Percentiles rank a stretch among this genome's conserved stretches.
Evolutionary conservation across 495 filamentous ascomycete species (phyloP).

Genomic region (Monascus purpureus): DNA sequence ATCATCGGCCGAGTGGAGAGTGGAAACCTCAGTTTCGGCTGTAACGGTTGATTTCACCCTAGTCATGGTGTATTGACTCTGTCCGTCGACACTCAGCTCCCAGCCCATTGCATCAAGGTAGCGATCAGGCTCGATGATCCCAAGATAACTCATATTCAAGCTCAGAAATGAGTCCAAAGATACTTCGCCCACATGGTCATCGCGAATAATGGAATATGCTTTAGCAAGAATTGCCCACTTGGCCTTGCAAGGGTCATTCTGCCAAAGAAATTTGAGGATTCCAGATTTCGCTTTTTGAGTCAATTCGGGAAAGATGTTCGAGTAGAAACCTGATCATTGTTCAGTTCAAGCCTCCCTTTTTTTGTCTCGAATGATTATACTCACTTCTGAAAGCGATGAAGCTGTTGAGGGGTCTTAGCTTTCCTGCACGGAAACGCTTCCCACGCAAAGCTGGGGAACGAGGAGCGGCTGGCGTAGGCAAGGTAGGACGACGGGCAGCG

Average conservation of each 20-base stretch:
- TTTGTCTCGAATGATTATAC: slow-evolving; percentile 3
- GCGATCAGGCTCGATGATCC: slow-evolving; percentile 17
- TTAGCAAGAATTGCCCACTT: slow-evolving; percentile 36
- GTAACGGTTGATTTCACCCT: slow-evolving; percentile 3
- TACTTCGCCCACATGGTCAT: slow-evolving; percentile 22
- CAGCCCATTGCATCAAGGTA: slow-evolving; percentile 32
- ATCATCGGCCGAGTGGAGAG: slow-evolving; percentile 21
- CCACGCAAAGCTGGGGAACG: slow-evolving; percentile 3
- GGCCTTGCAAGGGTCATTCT: slow-evolving; percentile 26
- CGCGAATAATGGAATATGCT: slow-evolving; percentile 36
- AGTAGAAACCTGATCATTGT: slow-evolving; percentile 23
- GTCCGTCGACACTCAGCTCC: slow-evolving; percentile 10
- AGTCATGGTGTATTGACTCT: slow-evolving; percentile 8
- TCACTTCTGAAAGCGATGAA: slow-evolving; percentile 37
- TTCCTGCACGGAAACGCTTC: slow-evolving; percentile 3
- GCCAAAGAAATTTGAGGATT: slow-evolving; percentile 28
- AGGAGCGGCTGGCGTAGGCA: background rate
- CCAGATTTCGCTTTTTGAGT: slow-evolving; percentile 32
- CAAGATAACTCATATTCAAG: slow-evolving; percentile 21
- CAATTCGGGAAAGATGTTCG: slow-evolving; percentile 19
- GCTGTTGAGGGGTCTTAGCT: slow-evolving; percentile 25
- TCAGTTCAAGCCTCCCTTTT: slow-evolving; percentile 2
- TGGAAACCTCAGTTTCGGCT: slow-evolving; percentile 6
- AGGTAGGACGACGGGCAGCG: slow-evolving; percentile 1
- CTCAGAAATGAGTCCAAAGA: slow-evolving; percentile 24